Evolutionary conservation across 768 basidiomycete genomes (phyloP), one percentile per base, ranked within the genome.

Genomic region (Rhodotorula graminis): DNA sequence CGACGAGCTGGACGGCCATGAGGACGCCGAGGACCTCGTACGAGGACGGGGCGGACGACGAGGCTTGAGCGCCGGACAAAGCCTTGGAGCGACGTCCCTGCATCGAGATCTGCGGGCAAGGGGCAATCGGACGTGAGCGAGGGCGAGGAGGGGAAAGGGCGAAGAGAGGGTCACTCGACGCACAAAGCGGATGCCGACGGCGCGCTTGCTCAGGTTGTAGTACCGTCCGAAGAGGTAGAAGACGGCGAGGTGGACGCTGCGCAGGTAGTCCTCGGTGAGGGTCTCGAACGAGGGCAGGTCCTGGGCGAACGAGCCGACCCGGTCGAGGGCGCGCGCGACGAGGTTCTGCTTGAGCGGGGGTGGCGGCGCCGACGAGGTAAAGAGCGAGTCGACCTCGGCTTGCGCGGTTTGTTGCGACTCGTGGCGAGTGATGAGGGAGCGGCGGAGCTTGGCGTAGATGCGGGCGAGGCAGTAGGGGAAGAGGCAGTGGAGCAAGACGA

Each of bases 1-100:
- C 71, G 44, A 67, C 49, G 29, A 79, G 61, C 49, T 79, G 78
- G 18, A 78, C 71, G 40, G 64, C 74, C 76, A 79, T 78, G 47
- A 79, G 65, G 11, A 76, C 74, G 57, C 78, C 78, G 58, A 79
- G 76, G 23, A 78, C 77, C 47, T 78, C 78, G 69, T 79, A 79
- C 2, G 78, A 79, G 0, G 76, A 75, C 1, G 74, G 76, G 0
- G 64, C 61, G 10, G 68, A 53, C 2, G 69, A 40, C 8, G n/a
- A n/a, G n/a, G 42, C 29, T 8, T 42, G 37, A 16, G 29, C 19
- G 27, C 23, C 19, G 12, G 72, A 29, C 7, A 59, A 14, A 8
- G 56, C 14, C 7, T 42, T 25, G 12, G 76, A 64, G n/a, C 72
- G 70, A 3, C 70, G 63, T 0, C 72, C 72, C 64, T 77, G 76